These are phyloP conservation scores for Xerocomellus intermedius DNA, from an alignment of 768 basidiomycete genomes.

Conservation along the genomic window DNA sequence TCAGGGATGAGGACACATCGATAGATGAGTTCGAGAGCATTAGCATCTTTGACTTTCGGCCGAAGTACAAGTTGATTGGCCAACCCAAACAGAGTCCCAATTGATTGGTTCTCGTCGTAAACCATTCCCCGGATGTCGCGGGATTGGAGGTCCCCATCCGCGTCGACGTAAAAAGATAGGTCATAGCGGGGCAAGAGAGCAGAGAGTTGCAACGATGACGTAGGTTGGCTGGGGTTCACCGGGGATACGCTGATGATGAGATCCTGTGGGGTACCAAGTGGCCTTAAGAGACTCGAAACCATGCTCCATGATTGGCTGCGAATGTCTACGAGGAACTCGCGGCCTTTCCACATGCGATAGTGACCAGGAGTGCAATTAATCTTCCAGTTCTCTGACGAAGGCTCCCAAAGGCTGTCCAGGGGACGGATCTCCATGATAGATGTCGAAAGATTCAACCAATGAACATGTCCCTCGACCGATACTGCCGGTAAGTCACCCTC, in stretches of 20 bases:
- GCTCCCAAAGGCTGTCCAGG: conserved; percentile 15
- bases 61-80: conserved; percentile 39
- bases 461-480: too few species aligned
- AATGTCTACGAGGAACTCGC: conserved; percentile 23
- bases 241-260: conserved; percentile 17
- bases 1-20: conserved; percentile 39
- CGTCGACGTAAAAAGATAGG: conserved; percentile 40
- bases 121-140: conserved; percentile 36
- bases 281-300: conserved; percentile 7
- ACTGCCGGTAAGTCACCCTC: conserved; percentile 15
- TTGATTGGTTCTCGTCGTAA: conserved; percentile 40
- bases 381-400: conserved; percentile 24
- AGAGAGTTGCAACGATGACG: conserved; percentile 14
- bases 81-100: conserved; percentile 46
- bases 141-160: conserved; percentile 7
- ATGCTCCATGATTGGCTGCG: conserved; percentile 25
- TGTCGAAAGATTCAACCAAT: too few species aligned
- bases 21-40: background rate
- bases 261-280: conserved; percentile 18
- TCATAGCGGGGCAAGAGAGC: conserved; percentile 39
- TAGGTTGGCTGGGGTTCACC: background rate
- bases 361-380: conserved; percentile 10
- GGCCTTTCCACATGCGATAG: conserved; percentile 5
- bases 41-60: conserved; percentile 3
- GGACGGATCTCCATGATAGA: conserved; percentile 24